Evolutionary conservation across 495 filamentous ascomycete species (phyloP).

Genomic region (Alectoria sarmentosa): DNA sequence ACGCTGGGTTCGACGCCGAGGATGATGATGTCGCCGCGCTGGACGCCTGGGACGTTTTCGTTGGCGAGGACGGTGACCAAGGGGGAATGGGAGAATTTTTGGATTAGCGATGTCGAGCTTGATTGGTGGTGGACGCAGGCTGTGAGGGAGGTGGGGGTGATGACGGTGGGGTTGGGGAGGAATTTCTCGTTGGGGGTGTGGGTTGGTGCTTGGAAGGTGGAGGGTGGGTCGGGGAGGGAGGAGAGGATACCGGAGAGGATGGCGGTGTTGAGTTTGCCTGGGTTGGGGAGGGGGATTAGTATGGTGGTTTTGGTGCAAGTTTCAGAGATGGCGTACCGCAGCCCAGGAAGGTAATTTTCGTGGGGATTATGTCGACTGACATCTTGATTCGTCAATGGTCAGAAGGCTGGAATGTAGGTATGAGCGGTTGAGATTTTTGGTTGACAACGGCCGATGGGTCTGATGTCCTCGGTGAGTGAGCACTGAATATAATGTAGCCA

Average conservation of each 20-base stretch:
- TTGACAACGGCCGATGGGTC: too few species aligned
- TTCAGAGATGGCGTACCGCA: conserved; percentile 3
- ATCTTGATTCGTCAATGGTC: neutral
- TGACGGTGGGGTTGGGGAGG: neutral
- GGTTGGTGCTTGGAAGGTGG: neutral
- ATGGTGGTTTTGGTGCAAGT: too few species aligned
- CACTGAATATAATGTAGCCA: too few species aligned
- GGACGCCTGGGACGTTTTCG: conserved; percentile 20
- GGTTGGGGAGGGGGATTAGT: neutral
- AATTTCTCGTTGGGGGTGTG: neutral
- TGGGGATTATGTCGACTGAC: neutral
- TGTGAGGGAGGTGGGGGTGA: conserved; percentile 2
- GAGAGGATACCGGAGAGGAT: conserved; percentile 12
- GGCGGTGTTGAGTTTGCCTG: conserved; percentile 15
- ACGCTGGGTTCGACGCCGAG: conserved; percentile 23
- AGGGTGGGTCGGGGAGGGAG: neutral
- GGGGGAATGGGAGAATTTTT: neutral
- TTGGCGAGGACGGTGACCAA: conserved; percentile 13
- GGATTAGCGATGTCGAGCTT: neutral
- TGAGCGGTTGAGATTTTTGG: too few species aligned
- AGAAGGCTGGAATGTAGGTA: neutral
- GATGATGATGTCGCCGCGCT: conserved; percentile 20
- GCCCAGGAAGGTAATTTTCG: conserved; percentile 10
- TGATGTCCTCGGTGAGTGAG: too few species aligned
- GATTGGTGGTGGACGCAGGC: conserved; percentile 15